Evolutionary conservation across 176 grass and related monocot genomes (phyloP).

Genomic region (Raddia distichophylla): DNA sequence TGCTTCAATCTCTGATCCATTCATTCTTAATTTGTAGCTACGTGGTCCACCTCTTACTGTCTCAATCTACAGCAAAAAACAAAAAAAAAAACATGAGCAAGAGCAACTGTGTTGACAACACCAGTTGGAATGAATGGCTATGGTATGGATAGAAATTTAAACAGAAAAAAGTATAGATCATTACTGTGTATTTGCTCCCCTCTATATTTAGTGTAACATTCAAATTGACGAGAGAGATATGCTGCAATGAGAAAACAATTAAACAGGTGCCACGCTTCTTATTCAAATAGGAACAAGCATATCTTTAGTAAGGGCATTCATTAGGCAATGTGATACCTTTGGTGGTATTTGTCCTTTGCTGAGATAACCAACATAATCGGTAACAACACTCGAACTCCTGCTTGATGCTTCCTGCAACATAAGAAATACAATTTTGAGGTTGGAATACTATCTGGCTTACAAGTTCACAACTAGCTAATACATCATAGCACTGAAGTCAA

Average conservation of each 20-base stretch:
- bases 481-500: slow-evolving; percentile 36
- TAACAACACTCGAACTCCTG: slow-evolving; percentile 79
- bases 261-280: slow-evolving; percentile 33
- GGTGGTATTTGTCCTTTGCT: slow-evolving; percentile 99
- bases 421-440: slow-evolving; percentile 40
- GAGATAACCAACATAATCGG: slow-evolving; percentile 94
- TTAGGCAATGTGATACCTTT: slow-evolving; percentile 63
- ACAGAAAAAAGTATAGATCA: slow-evolving; percentile 45
- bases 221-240: slow-evolving; percentile 99
- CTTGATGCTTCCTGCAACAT: slow-evolving; percentile 89
- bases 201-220: slow-evolving; percentile 91
- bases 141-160: slow-evolving; percentile 31
- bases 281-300: slow-evolving; percentile 24
- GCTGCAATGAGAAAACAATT: slow-evolving; percentile 63
- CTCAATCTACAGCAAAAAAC: slow-evolving; percentile 61
- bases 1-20: slow-evolving; percentile 83
- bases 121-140: slow-evolving; percentile 17
- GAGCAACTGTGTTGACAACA: slow-evolving; percentile 38
- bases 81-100: slow-evolving; percentile 37
- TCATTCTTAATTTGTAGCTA: slow-evolving; percentile 93
- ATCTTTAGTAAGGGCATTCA: slow-evolving; percentile 41
- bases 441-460: slow-evolving; percentile 12
- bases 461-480: slow-evolving; percentile 29
- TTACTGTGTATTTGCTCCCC: slow-evolving; percentile 97
- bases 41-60: slow-evolving; percentile 84